A percentile compares a stretch with the other conserved stretches of the same genome.
These are phyloP conservation scores for Penicillium sp. DNA, from an alignment of 2,329 filamentous ascomycete species.

Conservation along the genomic window DNA sequence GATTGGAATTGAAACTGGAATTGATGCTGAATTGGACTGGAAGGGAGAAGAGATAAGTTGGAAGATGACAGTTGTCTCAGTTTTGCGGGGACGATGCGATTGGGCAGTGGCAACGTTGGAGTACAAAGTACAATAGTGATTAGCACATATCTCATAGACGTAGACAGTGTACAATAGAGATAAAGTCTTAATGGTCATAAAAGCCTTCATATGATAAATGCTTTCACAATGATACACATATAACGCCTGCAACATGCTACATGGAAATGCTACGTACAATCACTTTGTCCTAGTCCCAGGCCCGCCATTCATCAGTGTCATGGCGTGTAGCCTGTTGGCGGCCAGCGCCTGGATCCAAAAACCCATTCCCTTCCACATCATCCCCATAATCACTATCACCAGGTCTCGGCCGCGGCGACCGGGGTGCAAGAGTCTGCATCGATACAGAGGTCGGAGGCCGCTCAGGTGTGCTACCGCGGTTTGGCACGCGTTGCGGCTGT, in stretches of 20 bases:
- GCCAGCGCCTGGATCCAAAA: conserved; percentile 20
- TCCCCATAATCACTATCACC: conserved; percentile 37
- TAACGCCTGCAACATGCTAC: conserved; percentile 2
- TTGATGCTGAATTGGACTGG: background rate
- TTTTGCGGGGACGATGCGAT: background rate
- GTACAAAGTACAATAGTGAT: background rate
- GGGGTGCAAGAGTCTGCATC: conserved; percentile 42
- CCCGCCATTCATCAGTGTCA: conserved; percentile 39
- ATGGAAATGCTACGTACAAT: conserved; percentile 15
- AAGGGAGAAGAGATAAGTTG: background rate
- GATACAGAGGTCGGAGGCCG: conserved; percentile 42
- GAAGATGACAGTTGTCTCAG: background rate
- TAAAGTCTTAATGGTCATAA: background rate
- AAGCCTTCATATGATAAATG: background rate
- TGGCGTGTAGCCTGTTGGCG: conserved; percentile 5
- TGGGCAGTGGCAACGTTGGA: background rate
- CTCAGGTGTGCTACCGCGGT: conserved; percentile 23
- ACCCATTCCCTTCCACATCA: conserved; percentile 22
- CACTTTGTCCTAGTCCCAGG: conserved; percentile 37
- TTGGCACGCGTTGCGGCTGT: conserved; percentile 21
- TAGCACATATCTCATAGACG: background rate
- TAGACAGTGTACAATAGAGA: background rate
- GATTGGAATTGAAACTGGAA: background rate
- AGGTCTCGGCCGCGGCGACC: conserved; percentile 37
- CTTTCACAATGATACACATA: conserved; percentile 1